phyloP scores from a whole-genome alignment of 495 filamentous ascomycete species.

The Astrocystis sublimbata region DNA sequence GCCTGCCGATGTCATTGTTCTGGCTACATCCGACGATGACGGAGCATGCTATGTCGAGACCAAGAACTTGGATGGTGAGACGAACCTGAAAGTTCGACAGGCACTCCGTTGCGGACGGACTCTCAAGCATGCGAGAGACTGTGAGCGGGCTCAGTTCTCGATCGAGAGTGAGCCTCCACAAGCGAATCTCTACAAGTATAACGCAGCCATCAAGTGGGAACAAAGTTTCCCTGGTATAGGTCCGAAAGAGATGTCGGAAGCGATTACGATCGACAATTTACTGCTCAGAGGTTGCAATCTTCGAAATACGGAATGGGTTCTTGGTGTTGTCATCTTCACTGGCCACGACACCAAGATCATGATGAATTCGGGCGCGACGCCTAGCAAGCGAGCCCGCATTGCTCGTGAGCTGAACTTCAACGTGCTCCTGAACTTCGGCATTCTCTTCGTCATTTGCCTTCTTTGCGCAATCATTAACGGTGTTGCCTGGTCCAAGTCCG shows the following conservation, averaged over 20 bases:
- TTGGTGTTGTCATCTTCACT: conserved; percentile 96
- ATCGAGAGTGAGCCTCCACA: conserved; percentile 93
- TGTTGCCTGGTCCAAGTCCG: conserved; percentile 69
- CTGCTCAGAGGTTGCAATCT: conserved; percentile 90
- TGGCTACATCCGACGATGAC: conserved; percentile 94
- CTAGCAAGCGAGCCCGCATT: conserved; percentile 88
- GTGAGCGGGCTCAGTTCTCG: conserved; percentile 80
- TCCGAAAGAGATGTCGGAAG: conserved; percentile 80
- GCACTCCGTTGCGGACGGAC: conserved; percentile 82
- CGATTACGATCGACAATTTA: conserved; percentile 91
- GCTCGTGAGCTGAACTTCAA: conserved; percentile 94
- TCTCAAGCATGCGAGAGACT: conserved; percentile 87
- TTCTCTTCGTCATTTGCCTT: conserved; percentile 89
- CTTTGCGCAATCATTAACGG: conserved; percentile 84
- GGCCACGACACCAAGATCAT: conserved; percentile 99
- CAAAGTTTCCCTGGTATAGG: conserved; percentile 66
- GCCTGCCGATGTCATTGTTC: conserved; percentile 89
- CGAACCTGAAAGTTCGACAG: conserved; percentile 93
- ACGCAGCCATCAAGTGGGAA: conserved; percentile 81
- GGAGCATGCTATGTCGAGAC: conserved; percentile 98
- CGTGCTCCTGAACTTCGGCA: conserved; percentile 93
- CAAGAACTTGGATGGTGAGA: conserved; percentile 97
- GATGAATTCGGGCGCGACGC: conserved; percentile 97
- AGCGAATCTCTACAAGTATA: conserved; percentile 92
- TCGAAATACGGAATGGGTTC: conserved; percentile 93